Base-by-base conservation (phyloP, 148 eudicot species). In the Chenopodium suecicum region DNA sequence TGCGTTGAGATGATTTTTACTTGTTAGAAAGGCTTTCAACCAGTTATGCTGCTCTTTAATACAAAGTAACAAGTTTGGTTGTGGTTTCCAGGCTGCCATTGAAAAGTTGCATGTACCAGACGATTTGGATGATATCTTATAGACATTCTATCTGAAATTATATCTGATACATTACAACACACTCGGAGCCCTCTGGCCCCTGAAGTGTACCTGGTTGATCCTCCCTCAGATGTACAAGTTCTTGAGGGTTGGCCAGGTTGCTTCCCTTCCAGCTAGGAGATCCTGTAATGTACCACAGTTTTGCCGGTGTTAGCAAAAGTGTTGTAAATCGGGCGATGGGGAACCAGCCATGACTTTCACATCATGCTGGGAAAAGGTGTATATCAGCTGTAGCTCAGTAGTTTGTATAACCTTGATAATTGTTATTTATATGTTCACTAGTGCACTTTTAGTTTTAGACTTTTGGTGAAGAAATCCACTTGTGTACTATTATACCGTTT, bases 81-180 rank as follows among this genome's bases (percentile, higher is more conserved):
- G 8, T 78, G 4, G 32, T 70, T 82, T 74, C 74, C 93, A 95
- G 98, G 98, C 98, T 70, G 98, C 94, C 47, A 93, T 95, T 65
- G 98, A 95, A 84, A 95, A 95, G 91, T 89, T 95, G 89, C 97
- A 91, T 64, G 98, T 95, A 80, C 98, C 98, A 68, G 98, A 95
- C 54, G 97, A 92, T 54, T 78, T 92, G 64, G 97, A 93, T 27
- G 97, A 91, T 81, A 22, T 75, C 81, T 83, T 84, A 76, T 89
- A 82, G 80, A 37, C 34, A 68, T 32, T 11, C 68, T 66, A 31
- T 66, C 54, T 29, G 37, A 74, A 76, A 50, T 4, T 41, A 73
- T 64, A 37, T 62, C 63, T 27, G 46, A 66, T 29, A 77, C 63
- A 74, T 73, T 14, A 63, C 78, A 65, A 64, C 78, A 77, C 60